Evolutionary conservation across 148 eudicot genomes (phyloP).

Genomic region (Hydrangea macrophylla): DNA sequence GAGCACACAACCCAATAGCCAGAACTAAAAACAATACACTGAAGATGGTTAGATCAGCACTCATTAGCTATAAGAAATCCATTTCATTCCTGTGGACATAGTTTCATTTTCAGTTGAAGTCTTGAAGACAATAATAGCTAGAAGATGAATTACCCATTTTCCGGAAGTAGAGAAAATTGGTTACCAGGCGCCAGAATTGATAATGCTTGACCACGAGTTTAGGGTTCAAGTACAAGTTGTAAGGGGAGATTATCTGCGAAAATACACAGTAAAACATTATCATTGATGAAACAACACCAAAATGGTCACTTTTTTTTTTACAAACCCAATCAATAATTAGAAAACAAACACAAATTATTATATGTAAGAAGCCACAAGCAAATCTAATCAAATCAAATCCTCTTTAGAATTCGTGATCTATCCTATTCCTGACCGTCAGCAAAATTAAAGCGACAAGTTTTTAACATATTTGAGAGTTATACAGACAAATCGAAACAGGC

Average conservation of each 20-base stretch:
- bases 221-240: slow-evolving; percentile 84
- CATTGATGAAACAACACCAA: neutral
- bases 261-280: neutral
- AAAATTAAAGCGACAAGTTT: neutral
- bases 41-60: neutral
- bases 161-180: slow-evolving; percentile 93
- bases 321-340: no score
- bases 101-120: neutral
- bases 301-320: neutral
- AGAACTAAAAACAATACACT: neutral
- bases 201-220: slow-evolving; percentile 85
- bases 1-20: neutral
- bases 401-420: no score
- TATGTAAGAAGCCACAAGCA: neutral
- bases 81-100: neutral
- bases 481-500: neutral
- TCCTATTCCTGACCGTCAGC: no score
- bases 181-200: slow-evolving; percentile 89
- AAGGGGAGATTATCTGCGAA: slow-evolving; percentile 90
- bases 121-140: neutral
- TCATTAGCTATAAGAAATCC: neutral
- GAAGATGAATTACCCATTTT: slow-evolving; percentile 88
- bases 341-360: neutral
- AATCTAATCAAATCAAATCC: neutral
- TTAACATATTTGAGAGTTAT: no score